phyloP scores from a whole-genome alignment of 106 monocot genomes.

The Cymbidium sinense region DNA sequence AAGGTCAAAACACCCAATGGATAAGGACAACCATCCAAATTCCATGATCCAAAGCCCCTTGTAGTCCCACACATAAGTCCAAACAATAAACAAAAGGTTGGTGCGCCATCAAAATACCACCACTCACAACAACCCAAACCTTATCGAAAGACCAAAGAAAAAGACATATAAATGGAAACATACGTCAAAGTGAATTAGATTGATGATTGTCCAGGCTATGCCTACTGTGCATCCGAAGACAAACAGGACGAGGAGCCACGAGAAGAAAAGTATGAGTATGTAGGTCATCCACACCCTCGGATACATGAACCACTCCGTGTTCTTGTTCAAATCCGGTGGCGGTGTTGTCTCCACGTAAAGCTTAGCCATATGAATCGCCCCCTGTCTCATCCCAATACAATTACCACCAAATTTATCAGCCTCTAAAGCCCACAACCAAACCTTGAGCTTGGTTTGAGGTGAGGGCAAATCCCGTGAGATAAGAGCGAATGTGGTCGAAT shows the following conservation, averaged over 20 bases:
- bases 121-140: not conserved
- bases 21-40: not conserved
- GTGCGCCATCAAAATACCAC: not conserved
- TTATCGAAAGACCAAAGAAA: not conserved
- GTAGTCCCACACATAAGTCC: not conserved
- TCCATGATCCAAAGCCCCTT: not conserved
- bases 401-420: not conserved
- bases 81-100: not conserved
- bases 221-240: slow-evolving; percentile 66
- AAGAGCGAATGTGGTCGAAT: no score
- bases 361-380: slow-evolving; percentile 47
- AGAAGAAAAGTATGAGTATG: slow-evolving; percentile 77
- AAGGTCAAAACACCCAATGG: not conserved
- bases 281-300: slow-evolving; percentile 88
- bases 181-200: slow-evolving; percentile 65
- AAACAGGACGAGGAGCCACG: slow-evolving; percentile 70
- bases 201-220: slow-evolving; percentile 73
- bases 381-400: not conserved
- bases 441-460: not conserved
- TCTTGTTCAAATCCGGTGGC: slow-evolving; percentile 83
- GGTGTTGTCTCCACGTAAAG: slow-evolving; percentile 55
- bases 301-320: slow-evolving; percentile 96
- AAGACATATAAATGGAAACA: not conserved
- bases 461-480: no score
- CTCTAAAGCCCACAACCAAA: not conserved